These are phyloP conservation scores for Magnusiomyces paraingens DNA, from an alignment of 1,139 yeast genomes.

Conservation along the genomic window DNA sequence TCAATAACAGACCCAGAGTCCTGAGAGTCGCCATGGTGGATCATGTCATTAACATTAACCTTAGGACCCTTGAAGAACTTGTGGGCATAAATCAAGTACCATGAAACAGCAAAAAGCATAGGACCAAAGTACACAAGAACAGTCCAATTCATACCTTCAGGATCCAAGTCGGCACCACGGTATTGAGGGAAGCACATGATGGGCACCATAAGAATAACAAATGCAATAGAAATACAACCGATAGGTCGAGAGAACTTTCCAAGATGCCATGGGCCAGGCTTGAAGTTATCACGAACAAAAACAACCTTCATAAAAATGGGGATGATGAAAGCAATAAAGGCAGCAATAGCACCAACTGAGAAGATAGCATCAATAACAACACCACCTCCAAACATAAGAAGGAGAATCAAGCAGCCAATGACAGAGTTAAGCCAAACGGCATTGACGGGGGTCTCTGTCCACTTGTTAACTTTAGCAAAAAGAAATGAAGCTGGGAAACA, in stretches of 20 bases:
- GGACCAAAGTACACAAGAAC: conserved; percentile 62
- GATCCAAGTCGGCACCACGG: conserved; percentile 41
- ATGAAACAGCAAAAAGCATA: conserved; percentile 45
- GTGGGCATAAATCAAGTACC: conserved; percentile 54
- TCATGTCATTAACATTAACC: conserved; percentile 43
- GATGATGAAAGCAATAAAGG: conserved; percentile 62
- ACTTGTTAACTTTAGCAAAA: conserved; percentile 48
- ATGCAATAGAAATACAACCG: conserved; percentile 27
- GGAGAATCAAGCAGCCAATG: conserved; percentile 51
- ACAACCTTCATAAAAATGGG: conserved; percentile 56
- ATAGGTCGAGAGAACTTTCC: conserved; percentile 48
- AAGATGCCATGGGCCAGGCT: conserved; percentile 65
- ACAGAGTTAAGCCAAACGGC: conserved; percentile 62
- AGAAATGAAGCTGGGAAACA: conserved; percentile 54
- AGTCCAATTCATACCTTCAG: conserved; percentile 64
- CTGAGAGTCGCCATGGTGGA: conserved; percentile 29
- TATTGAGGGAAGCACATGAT: conserved; percentile 58
- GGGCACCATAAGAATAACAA: conserved; percentile 57
- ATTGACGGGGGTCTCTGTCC: conserved; percentile 60
- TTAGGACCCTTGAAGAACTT: conserved; percentile 67
- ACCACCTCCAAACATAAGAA: conserved; percentile 60
- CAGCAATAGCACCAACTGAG: conserved; percentile 70
- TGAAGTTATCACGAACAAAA: conserved; percentile 47
- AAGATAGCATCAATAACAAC: conserved; percentile 69
- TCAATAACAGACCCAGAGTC: conserved; percentile 9